A percentile compares a stretch with the other conserved stretches of the same genome.
Evolutionary conservation across 805 yeast genomes (phyloP).

Genomic region (Metschnikowia santaceciliae): DNA sequence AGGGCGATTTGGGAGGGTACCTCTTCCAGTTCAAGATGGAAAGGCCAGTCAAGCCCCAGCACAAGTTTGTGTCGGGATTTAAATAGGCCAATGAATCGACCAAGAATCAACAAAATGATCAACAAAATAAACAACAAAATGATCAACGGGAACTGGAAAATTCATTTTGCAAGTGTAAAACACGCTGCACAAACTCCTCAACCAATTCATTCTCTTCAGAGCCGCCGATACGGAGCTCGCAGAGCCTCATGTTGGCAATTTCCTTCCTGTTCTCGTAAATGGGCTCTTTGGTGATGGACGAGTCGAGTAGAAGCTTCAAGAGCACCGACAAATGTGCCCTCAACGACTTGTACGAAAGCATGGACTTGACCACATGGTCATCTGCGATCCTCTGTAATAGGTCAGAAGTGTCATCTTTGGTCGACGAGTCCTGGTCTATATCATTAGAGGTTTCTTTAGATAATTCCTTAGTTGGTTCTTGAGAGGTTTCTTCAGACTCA

Average conservation of each 20-base stretch:
- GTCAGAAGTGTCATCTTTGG: background rate
- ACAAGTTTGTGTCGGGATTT: slow-evolving; percentile 12
- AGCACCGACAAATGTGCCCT: slow-evolving; percentile 53
- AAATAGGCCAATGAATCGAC: background rate
- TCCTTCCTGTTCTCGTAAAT: slow-evolving; percentile 52
- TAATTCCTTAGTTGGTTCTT: too few species aligned
- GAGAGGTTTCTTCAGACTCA: too few species aligned
- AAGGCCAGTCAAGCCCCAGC: slow-evolving; percentile 26
- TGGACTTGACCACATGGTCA: slow-evolving; percentile 42
- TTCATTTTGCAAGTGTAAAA: slow-evolving; percentile 23
- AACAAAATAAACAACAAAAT: too few species aligned
- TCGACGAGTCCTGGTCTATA: too few species aligned
- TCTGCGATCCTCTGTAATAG: slow-evolving; percentile 19
- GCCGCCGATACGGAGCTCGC: slow-evolving; percentile 61
- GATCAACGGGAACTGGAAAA: too few species aligned
- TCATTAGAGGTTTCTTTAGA: too few species aligned
- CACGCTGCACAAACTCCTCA: slow-evolving; percentile 59
- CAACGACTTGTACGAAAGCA: slow-evolving; percentile 51
- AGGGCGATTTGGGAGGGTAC: slow-evolving; percentile 59
- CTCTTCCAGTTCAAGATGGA: slow-evolving; percentile 45
- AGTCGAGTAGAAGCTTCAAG: slow-evolving; percentile 45
- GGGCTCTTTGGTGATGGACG: slow-evolving; percentile 45
- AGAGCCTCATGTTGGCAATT: slow-evolving; percentile 58
- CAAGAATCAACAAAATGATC: too few species aligned
- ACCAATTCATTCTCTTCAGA: slow-evolving; percentile 61